Conservation (phyloP, 2,329 filamentous ascomycete genomes). For the Nothopassalora personata region DNA sequence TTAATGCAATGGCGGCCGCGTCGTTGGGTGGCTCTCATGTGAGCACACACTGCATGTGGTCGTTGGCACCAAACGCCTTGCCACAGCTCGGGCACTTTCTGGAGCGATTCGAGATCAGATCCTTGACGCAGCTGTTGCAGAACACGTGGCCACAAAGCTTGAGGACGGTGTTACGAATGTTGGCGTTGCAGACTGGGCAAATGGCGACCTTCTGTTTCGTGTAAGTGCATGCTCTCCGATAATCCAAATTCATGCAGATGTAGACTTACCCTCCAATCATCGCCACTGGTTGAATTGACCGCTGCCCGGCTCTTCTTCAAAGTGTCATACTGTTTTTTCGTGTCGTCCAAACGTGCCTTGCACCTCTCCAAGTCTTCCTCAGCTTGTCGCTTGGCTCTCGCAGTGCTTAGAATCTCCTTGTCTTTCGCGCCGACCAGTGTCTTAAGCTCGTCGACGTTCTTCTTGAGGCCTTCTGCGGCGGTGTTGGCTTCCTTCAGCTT, state of each 20-base stretch:
- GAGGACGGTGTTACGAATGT: conserved; percentile 90
- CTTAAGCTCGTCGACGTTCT: conserved; percentile 72
- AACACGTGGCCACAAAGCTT: conserved; percentile 95
- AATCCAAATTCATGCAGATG: neutral
- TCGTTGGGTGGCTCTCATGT: conserved; percentile 17
- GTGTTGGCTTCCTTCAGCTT: conserved; percentile 65
- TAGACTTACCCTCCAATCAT: conserved; percentile 75
- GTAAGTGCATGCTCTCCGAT: neutral
- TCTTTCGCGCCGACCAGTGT: conserved; percentile 73
- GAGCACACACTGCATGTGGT: conserved; percentile 62
- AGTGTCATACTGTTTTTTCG: conserved; percentile 74
- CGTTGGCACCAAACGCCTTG: conserved; percentile 82
- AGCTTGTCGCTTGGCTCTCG: conserved; percentile 54
- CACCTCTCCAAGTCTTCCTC: conserved; percentile 73
- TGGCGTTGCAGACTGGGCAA: conserved; percentile 86
- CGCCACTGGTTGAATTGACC: conserved; percentile 68
- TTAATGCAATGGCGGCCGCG: neutral
- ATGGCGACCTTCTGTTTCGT: conserved; percentile 62
- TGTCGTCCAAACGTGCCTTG: conserved; percentile 69
- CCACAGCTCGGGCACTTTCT: conserved; percentile 94
- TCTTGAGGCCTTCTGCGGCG: conserved; percentile 64
- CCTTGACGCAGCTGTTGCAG: conserved; percentile 84
- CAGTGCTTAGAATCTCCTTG: conserved; percentile 58
- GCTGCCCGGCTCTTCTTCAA: conserved; percentile 73
- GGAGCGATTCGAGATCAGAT: conserved; percentile 81